Conservation (phyloP, 2,329 filamentous ascomycete genomes). For the Xylogone sp. region DNA sequence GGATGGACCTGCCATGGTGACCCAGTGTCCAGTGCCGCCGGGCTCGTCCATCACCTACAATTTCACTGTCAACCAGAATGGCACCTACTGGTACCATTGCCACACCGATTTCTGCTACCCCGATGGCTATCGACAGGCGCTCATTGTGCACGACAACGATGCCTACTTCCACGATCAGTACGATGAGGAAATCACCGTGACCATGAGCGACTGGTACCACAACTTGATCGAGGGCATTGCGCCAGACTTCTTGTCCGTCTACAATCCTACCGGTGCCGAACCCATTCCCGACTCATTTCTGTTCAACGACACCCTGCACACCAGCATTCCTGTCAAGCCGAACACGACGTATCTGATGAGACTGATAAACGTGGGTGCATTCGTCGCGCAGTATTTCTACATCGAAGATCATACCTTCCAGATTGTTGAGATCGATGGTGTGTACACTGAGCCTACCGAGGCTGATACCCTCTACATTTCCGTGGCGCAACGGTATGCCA, state of each 20-base stretch:
- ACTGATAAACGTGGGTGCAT: no score
- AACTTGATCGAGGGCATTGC: constrained; percentile 57
- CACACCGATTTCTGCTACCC: constrained; percentile 40
- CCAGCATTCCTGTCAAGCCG: constrained; percentile 38
- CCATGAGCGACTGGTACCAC: no score
- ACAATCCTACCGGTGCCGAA: no score
- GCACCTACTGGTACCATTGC: constrained; percentile 57
- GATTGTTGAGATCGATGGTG: constrained; percentile 59
- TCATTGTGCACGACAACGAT: no score
- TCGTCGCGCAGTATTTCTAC: constrained; percentile 44
- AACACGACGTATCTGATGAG: no score
- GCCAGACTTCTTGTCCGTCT: constrained; percentile 12
- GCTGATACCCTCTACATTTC: constrained; percentile 48
- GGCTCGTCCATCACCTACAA: constrained; percentile 22
- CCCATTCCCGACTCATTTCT: constrained; percentile 27
- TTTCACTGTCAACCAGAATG: constrained; percentile 31
- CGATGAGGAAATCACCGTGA: no score
- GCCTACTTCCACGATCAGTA: no score
- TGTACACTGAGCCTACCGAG: constrained; percentile 48
- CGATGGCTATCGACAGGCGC: constrained; percentile 48
- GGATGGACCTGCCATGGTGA: constrained; percentile 41
- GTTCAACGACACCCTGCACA: constrained; percentile 28
- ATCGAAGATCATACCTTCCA: constrained; percentile 50
- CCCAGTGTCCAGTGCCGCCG: constrained; percentile 61
- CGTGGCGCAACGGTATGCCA: constrained; percentile 44